A percentile compares a stretch with the other conserved stretches of the same genome.
phyloP scores from a whole-genome alignment of 2,329 filamentous ascomycete species.

The Diaporthe destruens region DNA sequence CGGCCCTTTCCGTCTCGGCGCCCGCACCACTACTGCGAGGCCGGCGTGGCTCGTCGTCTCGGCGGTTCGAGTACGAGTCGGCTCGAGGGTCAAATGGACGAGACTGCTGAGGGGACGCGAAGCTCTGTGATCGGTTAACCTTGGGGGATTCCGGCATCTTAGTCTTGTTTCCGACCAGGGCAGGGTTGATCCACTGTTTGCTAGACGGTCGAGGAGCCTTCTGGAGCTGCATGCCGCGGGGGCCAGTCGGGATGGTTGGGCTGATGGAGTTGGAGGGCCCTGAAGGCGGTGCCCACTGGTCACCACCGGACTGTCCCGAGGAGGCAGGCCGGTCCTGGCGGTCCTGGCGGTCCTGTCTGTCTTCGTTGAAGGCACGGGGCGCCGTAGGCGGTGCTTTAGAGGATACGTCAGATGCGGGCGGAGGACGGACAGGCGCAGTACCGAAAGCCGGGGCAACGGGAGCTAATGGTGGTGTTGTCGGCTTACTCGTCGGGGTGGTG shows the following conservation, averaged over 20 bases:
- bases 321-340: slow-evolving; percentile 64
- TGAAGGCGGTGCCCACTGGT: slow-evolving; percentile 54
- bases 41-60: slow-evolving; percentile 58
- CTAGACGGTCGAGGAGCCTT: slow-evolving; percentile 63
- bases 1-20: slow-evolving; percentile 54
- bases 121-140: slow-evolving; percentile 62
- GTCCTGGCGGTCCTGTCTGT: slow-evolving; percentile 65
- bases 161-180: slow-evolving; percentile 54
- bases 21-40: slow-evolving; percentile 68
- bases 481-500: slow-evolving; percentile 55
- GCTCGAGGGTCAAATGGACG: slow-evolving; percentile 51
- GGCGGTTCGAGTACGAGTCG: slow-evolving; percentile 55
- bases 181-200: slow-evolving; percentile 72
- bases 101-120: slow-evolving; percentile 56
- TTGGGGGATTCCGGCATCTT: slow-evolving; percentile 65
- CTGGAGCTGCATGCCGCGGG: slow-evolving; percentile 62
- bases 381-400: slow-evolving; percentile 65
- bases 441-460: slow-evolving; percentile 71
- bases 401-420: slow-evolving; percentile 45
- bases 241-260: slow-evolving; percentile 65
- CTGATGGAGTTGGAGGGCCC: slow-evolving; percentile 62
- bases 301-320: slow-evolving; percentile 54
- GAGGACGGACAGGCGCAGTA: slow-evolving; percentile 63
- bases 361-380: slow-evolving; percentile 63
- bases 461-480: slow-evolving; percentile 68